phyloP scores from a whole-genome alignment of 345 rosid genomes.

The Punica granatum region DNA sequence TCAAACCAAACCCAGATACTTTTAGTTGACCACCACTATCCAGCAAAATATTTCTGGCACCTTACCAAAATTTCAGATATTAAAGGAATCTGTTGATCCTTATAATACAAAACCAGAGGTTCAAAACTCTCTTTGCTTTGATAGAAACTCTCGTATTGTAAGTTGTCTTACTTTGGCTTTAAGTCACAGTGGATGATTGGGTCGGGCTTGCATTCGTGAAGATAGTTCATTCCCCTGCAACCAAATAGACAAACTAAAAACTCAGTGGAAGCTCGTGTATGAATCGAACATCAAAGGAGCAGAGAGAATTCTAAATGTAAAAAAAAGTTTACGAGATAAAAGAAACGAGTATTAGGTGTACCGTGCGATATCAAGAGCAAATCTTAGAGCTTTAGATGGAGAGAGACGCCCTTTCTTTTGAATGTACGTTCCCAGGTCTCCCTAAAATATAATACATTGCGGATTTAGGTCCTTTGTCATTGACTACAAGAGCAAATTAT shows the following conservation, averaged over 20 bases:
- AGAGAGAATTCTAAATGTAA: background rate
- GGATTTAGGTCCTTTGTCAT: background rate
- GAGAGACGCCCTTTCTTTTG: conserved; percentile 93
- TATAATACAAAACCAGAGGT: background rate
- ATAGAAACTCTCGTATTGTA: conserved; percentile 36
- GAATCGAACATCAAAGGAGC: background rate
- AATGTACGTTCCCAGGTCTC: conserved; percentile 72
- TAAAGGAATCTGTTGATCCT: conserved; percentile 36
- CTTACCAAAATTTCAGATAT: conserved; percentile 82
- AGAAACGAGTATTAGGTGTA: conserved; percentile 13
- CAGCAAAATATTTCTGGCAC: conserved; percentile 99
- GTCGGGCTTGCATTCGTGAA: conserved; percentile 19
- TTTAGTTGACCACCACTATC: conserved; percentile 82
- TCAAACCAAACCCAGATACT: conserved; percentile 83
- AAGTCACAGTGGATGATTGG: conserved; percentile 74
- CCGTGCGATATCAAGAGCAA: conserved; percentile 91
- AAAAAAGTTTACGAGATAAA: background rate
- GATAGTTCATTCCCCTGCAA: conserved; percentile 26
- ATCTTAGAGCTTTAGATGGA: conserved; percentile 68
- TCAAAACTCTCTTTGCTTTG: conserved; percentile 1
- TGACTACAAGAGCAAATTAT: background rate
- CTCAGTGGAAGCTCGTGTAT: background rate
- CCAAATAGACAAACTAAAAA: background rate
- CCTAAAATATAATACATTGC: conserved; percentile 37
- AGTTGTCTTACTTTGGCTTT: conserved; percentile 89